These are phyloP conservation scores for Thelephora aurantiotincta DNA, from an alignment of 768 basidiomycete genomes.

Conservation along the genomic window DNA sequence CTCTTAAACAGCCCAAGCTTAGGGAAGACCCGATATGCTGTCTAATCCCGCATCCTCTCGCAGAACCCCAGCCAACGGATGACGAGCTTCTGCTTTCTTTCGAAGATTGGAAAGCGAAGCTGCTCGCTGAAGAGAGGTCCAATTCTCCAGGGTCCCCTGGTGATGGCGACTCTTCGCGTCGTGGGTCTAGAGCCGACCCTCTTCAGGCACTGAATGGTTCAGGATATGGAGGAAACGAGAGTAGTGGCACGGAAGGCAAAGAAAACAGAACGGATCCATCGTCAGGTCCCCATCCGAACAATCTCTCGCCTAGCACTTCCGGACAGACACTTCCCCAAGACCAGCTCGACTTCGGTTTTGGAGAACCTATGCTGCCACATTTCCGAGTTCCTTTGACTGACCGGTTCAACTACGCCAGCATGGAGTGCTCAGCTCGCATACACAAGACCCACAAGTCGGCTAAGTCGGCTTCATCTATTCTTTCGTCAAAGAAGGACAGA, in stretches of 20 bases:
- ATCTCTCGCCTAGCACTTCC: background rate
- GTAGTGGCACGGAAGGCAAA: background rate
- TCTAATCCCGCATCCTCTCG: slow-evolving; percentile 34
- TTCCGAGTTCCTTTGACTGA: slow-evolving; percentile 67
- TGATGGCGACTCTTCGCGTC: background rate
- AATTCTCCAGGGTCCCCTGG: slow-evolving; percentile 5
- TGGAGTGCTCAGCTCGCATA: slow-evolving; percentile 89
- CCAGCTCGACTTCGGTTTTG: background rate
- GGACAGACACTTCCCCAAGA: background rate
- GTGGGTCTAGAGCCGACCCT: no score
- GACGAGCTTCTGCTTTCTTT: slow-evolving; percentile 66
- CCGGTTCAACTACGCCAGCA: slow-evolving; percentile 87
- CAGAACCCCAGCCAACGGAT: slow-evolving; percentile 27
- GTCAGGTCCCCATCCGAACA: background rate
- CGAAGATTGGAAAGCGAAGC: slow-evolving; percentile 79
- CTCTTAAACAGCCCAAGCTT: slow-evolving; percentile 29
- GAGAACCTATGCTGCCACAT: slow-evolving; percentile 35
- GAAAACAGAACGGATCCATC: no score
- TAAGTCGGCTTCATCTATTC: slow-evolving; percentile 70
- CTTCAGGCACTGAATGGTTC: background rate
- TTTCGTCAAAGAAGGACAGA: slow-evolving; percentile 79
- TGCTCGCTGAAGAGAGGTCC: slow-evolving; percentile 26
- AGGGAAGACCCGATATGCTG: slow-evolving; percentile 56
- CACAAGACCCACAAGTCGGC: slow-evolving; percentile 72
- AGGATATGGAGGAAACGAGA: background rate